Conservation (phyloP, 2,329 filamentous ascomycete genomes). For the Colletotrichum incanum region DNA sequence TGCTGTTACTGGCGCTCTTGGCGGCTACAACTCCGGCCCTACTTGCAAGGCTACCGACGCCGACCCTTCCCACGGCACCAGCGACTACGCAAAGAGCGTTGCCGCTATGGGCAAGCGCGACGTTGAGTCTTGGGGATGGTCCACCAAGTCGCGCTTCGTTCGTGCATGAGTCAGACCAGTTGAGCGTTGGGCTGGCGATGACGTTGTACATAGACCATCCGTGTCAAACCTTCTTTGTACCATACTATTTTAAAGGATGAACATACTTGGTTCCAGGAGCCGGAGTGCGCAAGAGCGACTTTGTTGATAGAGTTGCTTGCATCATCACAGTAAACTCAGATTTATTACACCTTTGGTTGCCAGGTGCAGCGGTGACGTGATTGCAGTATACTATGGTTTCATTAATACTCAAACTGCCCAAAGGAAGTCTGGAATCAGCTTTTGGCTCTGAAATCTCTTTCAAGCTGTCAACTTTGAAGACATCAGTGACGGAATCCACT, state of each 20-base stretch:
- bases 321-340: neutral
- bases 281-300: neutral
- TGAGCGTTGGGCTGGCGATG: neutral
- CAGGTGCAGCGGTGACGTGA: no score
- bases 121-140: slow-evolving; percentile 37
- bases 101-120: slow-evolving; percentile 45
- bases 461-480: no score
- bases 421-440: no score
- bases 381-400: no score
- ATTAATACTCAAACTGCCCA: no score
- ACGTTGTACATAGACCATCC: neutral
- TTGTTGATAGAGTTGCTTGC: neutral
- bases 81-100: slow-evolving; percentile 57
- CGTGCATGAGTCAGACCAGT: neutral
- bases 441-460: no score
- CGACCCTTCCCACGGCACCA: slow-evolving; percentile 58
- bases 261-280: neutral
- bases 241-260: neutral
- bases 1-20: slow-evolving; percentile 54
- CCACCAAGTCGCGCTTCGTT: slow-evolving; percentile 40
- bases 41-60: slow-evolving; percentile 55
- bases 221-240: slow-evolving; percentile 9
- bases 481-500: no score
- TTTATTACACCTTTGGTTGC: no score
- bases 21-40: slow-evolving; percentile 49